Conservation (phyloP, 2,329 filamentous ascomycete species). For the Colletotrichum sp. region DNA sequence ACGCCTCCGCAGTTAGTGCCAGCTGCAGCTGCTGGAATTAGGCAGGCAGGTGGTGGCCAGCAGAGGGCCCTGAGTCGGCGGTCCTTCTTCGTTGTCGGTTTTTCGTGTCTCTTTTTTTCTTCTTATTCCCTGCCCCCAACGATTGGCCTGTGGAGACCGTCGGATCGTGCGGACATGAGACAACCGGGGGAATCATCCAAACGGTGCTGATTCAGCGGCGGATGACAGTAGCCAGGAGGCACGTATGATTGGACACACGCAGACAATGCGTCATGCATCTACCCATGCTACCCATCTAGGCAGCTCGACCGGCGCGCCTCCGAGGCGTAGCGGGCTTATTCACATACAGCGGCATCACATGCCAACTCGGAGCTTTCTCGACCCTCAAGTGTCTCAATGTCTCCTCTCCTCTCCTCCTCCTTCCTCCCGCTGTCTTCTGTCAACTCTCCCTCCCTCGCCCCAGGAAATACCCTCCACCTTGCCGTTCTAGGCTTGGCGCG, state of each 20-base stretch:
- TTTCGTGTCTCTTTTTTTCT: background rate
- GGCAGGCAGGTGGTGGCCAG: background rate
- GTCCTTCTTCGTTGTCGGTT: background rate
- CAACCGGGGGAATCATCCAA: conserved; percentile 8
- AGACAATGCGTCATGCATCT: background rate
- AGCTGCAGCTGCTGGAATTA: background rate
- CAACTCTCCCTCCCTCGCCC: conserved; percentile 7
- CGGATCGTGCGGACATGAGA: conserved; percentile 7
- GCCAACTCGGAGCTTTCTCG: conserved; percentile 1
- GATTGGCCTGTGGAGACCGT: background rate
- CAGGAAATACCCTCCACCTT: conserved; percentile 10
- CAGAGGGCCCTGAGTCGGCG: background rate
- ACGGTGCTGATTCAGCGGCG: background rate
- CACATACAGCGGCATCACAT: conserved; percentile 23
- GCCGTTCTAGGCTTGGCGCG: conserved; percentile 17
- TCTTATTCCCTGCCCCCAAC: conserved; percentile 7
- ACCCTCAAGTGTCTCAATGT: background rate
- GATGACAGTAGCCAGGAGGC: background rate
- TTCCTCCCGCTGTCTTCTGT: conserved; percentile 17
- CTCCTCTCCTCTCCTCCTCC: background rate
- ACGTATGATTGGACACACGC: background rate
- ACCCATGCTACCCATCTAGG: background rate
- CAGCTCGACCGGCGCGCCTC: background rate
- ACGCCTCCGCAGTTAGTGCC: conserved; percentile 3
- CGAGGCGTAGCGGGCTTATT: background rate